Evolutionary conservation across 148 eudicot genomes (phyloP), one percentile per base, ranked within the genome.

Genomic region (Cornus suecica): DNA sequence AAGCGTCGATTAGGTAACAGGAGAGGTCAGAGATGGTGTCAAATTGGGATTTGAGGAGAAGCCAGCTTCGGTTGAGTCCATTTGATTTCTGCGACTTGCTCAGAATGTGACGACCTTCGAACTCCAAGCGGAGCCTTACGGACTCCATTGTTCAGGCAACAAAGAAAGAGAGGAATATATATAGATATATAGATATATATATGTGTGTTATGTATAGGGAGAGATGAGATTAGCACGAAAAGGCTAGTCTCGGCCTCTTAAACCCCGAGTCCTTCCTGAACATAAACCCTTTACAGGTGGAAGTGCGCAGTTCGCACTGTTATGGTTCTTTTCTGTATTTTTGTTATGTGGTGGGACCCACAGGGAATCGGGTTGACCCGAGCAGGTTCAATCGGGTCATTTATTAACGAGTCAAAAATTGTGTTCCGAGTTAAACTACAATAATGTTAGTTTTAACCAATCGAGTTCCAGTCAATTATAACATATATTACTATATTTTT

Each of bases 31-130:
- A 78, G 41, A 92, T 80, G 71, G 88, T 89, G 29, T 69, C 73
- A 65, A 77, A 81, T 15, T 80, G 80, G 28, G 95, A 92, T 80
- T 88, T 84, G 41, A 94, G 81, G 45, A 88, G 78, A 76, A 92
- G 41, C 97, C 97, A 92, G 74, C 88, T 81, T 25, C 81, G 86
- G 14, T 77, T 83, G 56, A 94, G 84, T 20, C 92, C 93, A 8
- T 83, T 70, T 60, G 80, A 80, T 80, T 86, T 83, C 82, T 92
- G 95, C n/a, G 87, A 20, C 67, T 87, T 80, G 77, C 75, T 85
- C 8, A 94, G 79, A 73, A 92, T 84, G 20, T 70, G 83, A 7
- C 71, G 76, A 70, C 89, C 89, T 15, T 80, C 76, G 76, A 94
- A 94, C 26, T 68, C 64, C 65, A 94, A 51, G 6, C 98, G 89